phyloP scores from a whole-genome alignment of 306 rosid genomes.

The Fragaria iinumae region DNA sequence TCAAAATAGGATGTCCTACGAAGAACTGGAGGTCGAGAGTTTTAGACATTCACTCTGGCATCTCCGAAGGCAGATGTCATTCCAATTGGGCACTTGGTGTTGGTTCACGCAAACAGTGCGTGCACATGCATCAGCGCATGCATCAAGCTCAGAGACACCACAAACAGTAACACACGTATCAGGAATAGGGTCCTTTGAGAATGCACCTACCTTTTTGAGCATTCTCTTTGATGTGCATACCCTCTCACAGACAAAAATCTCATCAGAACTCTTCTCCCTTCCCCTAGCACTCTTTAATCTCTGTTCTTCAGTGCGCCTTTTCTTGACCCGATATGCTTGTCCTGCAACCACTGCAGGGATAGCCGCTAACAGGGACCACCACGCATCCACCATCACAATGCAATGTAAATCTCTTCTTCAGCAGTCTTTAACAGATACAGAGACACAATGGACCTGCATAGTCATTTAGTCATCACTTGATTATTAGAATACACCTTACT shows the following conservation, averaged over 20 bases:
- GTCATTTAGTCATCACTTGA: not conserved
- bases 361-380: conserved; percentile 92
- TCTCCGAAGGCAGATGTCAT: conserved; percentile 78
- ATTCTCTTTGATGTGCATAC: conserved; percentile 93
- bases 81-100: conserved; percentile 94
- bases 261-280: conserved; percentile 87
- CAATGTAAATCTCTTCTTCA: conserved; percentile 23
- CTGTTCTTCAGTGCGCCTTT: conserved; percentile 63
- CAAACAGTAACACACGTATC: conserved; percentile 96
- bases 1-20: conserved; percentile 28
- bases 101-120: conserved; percentile 94
- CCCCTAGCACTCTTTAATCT: conserved; percentile 67
- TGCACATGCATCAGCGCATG: conserved; percentile 90
- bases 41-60: conserved; percentile 95
- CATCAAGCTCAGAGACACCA: conserved; percentile 88
- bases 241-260: conserved; percentile 87
- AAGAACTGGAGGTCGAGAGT: conserved; percentile 62
- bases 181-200: conserved; percentile 94
- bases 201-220: conserved; percentile 82
- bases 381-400: conserved; percentile 68
- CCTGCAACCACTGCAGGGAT: conserved; percentile 83
- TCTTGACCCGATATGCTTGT: conserved; percentile 69
- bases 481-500: not conserved
- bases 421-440: not conserved
- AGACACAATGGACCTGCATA: not conserved